Evolutionary conservation across 192 early-diverging fungal species (phyloP).

Genomic region (Backusella sp.): DNA sequence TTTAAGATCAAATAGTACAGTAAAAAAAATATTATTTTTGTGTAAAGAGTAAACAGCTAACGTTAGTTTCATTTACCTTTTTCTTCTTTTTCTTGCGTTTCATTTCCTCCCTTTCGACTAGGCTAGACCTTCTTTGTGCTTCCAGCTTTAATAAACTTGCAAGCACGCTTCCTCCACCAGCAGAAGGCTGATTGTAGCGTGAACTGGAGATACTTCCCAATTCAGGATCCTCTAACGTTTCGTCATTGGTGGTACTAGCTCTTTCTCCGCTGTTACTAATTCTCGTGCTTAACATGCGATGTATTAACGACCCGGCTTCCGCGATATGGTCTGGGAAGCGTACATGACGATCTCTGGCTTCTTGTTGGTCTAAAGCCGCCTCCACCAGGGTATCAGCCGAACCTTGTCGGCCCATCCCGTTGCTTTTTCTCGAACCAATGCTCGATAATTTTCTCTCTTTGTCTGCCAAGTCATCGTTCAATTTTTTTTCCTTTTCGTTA

Average conservation of each 20-base stretch:
- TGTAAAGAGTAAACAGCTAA: background rate
- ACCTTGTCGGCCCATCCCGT: background rate
- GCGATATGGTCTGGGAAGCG: slow-evolving; percentile 31
- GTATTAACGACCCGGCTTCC: slow-evolving; percentile 30
- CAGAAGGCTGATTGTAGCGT: background rate
- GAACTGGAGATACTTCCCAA: background rate
- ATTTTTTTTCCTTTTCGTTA: background rate
- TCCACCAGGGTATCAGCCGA: slow-evolving; percentile 27
- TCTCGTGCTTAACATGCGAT: slow-evolving; percentile 23
- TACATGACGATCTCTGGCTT: slow-evolving; percentile 30
- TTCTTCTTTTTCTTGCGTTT: slow-evolving; percentile 6
- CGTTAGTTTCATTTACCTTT: slow-evolving; percentile 7
- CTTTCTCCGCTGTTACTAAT: background rate
- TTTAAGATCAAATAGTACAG: background rate
- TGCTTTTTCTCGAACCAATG: background rate
- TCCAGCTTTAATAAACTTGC: slow-evolving; percentile 35
- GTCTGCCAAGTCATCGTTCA: background rate
- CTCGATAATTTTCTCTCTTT: background rate
- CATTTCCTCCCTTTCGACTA: background rate
- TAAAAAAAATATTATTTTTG: background rate
- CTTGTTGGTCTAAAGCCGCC: slow-evolving; percentile 25
- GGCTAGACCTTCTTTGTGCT: slow-evolving; percentile 13
- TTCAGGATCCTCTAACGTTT: slow-evolving; percentile 7
- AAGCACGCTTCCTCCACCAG: slow-evolving; percentile 29
- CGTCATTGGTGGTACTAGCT: background rate